Conservation (phyloP, 192 early-diverging fungal genomes). For the Mortierella claussenii region DNA sequence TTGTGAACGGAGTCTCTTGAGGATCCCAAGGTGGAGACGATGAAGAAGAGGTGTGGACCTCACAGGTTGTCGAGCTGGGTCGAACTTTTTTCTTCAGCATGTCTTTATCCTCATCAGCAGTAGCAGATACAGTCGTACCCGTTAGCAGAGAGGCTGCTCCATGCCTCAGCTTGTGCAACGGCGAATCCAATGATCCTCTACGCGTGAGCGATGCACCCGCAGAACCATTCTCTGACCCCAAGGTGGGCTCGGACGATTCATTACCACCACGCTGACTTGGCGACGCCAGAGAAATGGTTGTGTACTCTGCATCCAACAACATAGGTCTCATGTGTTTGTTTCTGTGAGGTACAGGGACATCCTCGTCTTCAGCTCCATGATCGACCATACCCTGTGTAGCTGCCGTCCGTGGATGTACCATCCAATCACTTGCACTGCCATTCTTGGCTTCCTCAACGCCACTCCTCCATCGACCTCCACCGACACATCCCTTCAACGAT, state of each 20-base stretch:
- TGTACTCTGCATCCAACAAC: slow-evolving; percentile 2
- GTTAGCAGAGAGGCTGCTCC: slow-evolving; percentile 1
- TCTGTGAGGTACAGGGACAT: slow-evolving; percentile 24
- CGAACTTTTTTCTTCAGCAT: not conserved
- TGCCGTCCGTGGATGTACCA: slow-evolving; percentile 32
- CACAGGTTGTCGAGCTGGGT: slow-evolving; percentile 23
- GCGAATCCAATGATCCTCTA: slow-evolving; percentile 6
- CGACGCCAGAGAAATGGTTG: slow-evolving; percentile 22
- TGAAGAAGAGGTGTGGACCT: not conserved
- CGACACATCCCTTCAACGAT: slow-evolving; percentile 24
- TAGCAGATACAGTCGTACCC: no score
- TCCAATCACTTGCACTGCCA: slow-evolving; percentile 16
- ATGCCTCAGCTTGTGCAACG: slow-evolving; percentile 11
- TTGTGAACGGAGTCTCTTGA: not conserved
- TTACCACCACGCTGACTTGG: not conserved
- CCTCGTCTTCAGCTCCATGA: slow-evolving; percentile 11
- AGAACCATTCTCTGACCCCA: no score
- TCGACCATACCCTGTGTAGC: slow-evolving; percentile 11
- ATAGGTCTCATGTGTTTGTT: not conserved
- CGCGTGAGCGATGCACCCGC: not conserved
- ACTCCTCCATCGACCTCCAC: slow-evolving; percentile 6
- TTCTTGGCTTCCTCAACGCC: not conserved
- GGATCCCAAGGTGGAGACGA: not conserved
- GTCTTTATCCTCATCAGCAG: not conserved
- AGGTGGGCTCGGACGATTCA: no score